A percentile compares a stretch with the other conserved stretches of the same genome.
Conservation (phyloP, 1,284 basidiomycete genomes). For the Leccinum cinnamomeum region DNA sequence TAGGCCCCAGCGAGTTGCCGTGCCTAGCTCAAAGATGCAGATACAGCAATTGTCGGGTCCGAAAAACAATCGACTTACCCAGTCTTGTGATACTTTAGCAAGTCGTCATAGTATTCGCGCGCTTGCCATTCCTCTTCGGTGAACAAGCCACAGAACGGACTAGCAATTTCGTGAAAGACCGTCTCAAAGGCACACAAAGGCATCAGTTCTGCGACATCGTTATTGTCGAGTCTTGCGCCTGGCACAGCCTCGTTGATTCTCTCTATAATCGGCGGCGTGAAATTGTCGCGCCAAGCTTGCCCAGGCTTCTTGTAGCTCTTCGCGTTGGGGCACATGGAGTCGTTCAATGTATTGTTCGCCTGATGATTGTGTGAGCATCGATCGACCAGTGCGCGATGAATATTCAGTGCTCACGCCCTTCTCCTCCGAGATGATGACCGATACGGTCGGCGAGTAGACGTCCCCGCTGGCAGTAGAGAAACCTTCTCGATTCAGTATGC, state of each 20-base stretch:
- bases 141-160: constrained; percentile 76
- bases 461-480: constrained; percentile 49
- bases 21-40: constrained; percentile 43
- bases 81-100: constrained; percentile 76
- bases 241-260: constrained; percentile 64
- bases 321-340: constrained; percentile 64
- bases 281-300: constrained; percentile 53
- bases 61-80: constrained; percentile 44
- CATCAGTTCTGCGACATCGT: constrained; percentile 64
- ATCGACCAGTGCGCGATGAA: neutral
- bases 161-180: constrained; percentile 52
- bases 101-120: constrained; percentile 71
- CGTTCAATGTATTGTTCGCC: constrained; percentile 75
- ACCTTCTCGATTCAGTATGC: constrained; percentile 37
- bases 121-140: constrained; percentile 54
- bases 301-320: constrained; percentile 46
- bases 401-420: constrained; percentile 44
- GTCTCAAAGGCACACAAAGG: constrained; percentile 81
- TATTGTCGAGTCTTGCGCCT: constrained; percentile 56
- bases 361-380: constrained; percentile 21
- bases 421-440: constrained; percentile 57
- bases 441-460: constrained; percentile 43
- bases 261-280: constrained; percentile 55
- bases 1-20: constrained; percentile 63
- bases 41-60: neutral